These are phyloP conservation scores for maize (Zea mays) DNA, from an alignment of 176 grass and related monocot genomes.

Conservation along the genomic window Zm-B73-REFERENCE-NAM-5.0 NC_050097.1:209693001-209693500, in stretches of 20 bases:
- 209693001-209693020: no score
- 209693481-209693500: neutral
- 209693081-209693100: no score
- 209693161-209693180: no score
- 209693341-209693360: neutral
- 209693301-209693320: neutral
- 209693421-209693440: slow-evolving; percentile 1
- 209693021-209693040: no score
- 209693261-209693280: slow-evolving; percentile 17
- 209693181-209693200: no score
- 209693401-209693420: slow-evolving; percentile 5
- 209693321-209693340: slow-evolving; percentile 23
- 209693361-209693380: neutral
- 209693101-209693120: no score
- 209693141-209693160: no score
- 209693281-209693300: slow-evolving; percentile 7
- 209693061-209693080: no score
- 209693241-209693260: slow-evolving; percentile 1
- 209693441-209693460: neutral
- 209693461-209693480: neutral
- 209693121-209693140: no score
- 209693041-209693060: no score
- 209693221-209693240: no score
- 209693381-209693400: neutral
- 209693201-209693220: no score